These are phyloP conservation scores for Ophiocordyceps camponoti-floridani DNA, from an alignment of 2,329 filamentous ascomycete species.

Conservation along the genomic window DNA sequence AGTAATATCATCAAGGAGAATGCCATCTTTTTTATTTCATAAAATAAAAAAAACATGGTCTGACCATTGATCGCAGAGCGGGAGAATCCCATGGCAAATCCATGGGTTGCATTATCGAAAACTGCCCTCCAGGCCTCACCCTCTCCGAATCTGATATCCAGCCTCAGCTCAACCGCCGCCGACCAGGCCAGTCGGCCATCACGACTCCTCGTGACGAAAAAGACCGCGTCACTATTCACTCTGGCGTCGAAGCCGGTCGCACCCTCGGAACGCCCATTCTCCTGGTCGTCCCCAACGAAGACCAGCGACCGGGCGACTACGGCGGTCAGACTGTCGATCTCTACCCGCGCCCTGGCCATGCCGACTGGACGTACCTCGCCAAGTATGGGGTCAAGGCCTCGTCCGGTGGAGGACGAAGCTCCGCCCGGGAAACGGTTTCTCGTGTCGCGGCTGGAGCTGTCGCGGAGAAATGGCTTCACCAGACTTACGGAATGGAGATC, in stretches of 20 bases:
- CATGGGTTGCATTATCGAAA: slow-evolving; percentile 90
- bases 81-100: slow-evolving; percentile 70
- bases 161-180: slow-evolving; percentile 78
- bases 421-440: slow-evolving; percentile 88
- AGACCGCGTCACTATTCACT: slow-evolving; percentile 81
- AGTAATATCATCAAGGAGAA: neutral
- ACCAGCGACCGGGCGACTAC: slow-evolving; percentile 86
- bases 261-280: slow-evolving; percentile 84
- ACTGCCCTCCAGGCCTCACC: slow-evolving; percentile 71
- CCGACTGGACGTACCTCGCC: slow-evolving; percentile 92
- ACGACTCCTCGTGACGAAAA: slow-evolving; percentile 89
- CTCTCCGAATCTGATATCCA: slow-evolving; percentile 81
- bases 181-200: slow-evolving; percentile 76
- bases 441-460: slow-evolving; percentile 84
- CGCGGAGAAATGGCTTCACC: slow-evolving; percentile 75
- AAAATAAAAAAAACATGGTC: too few relatives aligned
- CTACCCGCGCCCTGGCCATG: slow-evolving; percentile 82
- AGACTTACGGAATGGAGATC: slow-evolving; percentile 76
- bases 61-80: too few relatives aligned
- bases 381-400: slow-evolving; percentile 93
- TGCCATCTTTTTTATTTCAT: too few relatives aligned
- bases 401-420: slow-evolving; percentile 76
- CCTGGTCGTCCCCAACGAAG: slow-evolving; percentile 77
- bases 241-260: slow-evolving; percentile 75
- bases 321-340: slow-evolving; percentile 75